These are phyloP conservation scores for Coffea humblotiana DNA, from an alignment of 305 asterid species.

Conservation along the genomic window DNA sequence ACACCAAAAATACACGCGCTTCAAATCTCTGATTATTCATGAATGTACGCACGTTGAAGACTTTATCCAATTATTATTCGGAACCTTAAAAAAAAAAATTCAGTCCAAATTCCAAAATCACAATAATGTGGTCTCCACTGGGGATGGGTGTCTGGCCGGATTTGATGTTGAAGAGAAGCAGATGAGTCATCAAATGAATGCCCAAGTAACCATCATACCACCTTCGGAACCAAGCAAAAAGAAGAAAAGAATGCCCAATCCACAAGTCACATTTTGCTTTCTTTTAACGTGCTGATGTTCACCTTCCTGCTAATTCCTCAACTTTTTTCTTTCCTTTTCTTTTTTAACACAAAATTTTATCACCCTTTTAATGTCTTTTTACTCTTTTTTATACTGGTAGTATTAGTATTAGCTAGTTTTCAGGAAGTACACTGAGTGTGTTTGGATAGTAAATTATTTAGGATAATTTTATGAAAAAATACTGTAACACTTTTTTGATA, in stretches of 20 bases:
- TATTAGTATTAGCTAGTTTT: neutral
- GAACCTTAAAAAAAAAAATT: no score
- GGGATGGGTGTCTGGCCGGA: neutral
- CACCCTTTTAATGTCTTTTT: neutral
- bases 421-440: neutral
- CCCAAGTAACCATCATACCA: neutral
- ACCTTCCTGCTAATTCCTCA: neutral
- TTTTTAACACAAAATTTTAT: neutral
- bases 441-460: no score
- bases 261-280: neutral
- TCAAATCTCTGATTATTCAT: no score
- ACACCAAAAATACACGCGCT: no score
- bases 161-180: neutral
- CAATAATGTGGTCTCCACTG: neutral
- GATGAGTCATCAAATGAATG: neutral
- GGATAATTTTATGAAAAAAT: no score
- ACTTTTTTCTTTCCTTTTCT: neutral
- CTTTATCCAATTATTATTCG: no score
- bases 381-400: neutral
- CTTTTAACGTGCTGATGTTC: neutral
- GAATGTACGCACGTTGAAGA: no score
- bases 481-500: no score
- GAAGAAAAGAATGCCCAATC: neutral
- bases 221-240: neutral
- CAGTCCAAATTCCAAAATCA: neutral